phyloP scores from a whole-genome alignment of 2,329 filamentous ascomycete species.

The Paramyrothecium roridum region DNA sequence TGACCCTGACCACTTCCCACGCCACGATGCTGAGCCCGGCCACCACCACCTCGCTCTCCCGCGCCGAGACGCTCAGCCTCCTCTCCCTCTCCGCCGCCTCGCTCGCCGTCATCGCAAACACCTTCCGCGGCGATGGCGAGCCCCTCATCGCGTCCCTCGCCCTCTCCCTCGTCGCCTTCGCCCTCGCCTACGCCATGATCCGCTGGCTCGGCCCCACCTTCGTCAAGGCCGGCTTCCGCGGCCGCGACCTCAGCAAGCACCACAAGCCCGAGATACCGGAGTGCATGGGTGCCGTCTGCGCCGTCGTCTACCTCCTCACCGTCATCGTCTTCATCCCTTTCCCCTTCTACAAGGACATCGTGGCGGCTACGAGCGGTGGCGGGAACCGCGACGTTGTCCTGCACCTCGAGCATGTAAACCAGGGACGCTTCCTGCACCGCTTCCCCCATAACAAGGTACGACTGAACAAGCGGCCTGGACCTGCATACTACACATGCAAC shows the following conservation, averaged over 20 bases:
- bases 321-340: conserved; percentile 94
- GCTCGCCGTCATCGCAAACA: conserved; percentile 72
- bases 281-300: conserved; percentile 92
- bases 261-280: conserved; percentile 79
- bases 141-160: conserved; percentile 86
- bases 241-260: conserved; percentile 76
- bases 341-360: conserved; percentile 97
- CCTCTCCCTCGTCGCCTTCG: conserved; percentile 81
- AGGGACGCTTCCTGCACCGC: conserved; percentile 80
- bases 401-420: conserved; percentile 69
- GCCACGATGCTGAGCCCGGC: conserved; percentile 22
- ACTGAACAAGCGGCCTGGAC: too few relatives aligned
- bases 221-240: conserved; percentile 82
- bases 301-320: conserved; percentile 84
- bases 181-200: conserved; percentile 79
- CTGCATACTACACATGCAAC: too few relatives aligned
- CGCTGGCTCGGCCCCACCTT: conserved; percentile 91
- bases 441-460: conserved; percentile 91
- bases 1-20: conserved; percentile 3
- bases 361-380: conserved; percentile 88
- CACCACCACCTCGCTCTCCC: conserved; percentile 39
- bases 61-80: conserved; percentile 50
- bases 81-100: conserved; percentile 66
- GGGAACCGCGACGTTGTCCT: conserved; percentile 86
- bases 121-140: conserved; percentile 80